phyloP scores from a whole-genome alignment of 352 stramenopile species.

The Pythium dissotocum region DNA sequence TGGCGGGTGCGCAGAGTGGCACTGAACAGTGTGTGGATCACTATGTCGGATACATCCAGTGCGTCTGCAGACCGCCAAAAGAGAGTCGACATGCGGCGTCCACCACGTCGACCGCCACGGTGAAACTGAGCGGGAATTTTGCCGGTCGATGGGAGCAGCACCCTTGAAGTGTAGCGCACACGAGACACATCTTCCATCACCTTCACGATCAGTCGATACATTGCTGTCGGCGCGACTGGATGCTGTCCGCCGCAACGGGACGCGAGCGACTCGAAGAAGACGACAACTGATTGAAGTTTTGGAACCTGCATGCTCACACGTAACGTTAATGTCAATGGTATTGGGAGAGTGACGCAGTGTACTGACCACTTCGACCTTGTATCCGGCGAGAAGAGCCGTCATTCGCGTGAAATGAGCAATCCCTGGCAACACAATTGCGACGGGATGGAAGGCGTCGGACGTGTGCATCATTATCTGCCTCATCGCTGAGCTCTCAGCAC shows the following conservation, averaged over 20 bases:
- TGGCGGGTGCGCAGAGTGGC: slow-evolving; percentile 20
- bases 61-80: slow-evolving; percentile 25
- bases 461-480: slow-evolving; percentile 7
- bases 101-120: not conserved
- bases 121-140: slow-evolving; percentile 6
- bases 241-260: not conserved
- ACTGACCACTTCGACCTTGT: slow-evolving; percentile 10
- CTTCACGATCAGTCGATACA: slow-evolving; percentile 13
- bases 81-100: slow-evolving; percentile 10
- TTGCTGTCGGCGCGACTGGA: not conserved
- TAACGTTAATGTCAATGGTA: not conserved
- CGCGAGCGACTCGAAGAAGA: slow-evolving; percentile 14
- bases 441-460: slow-evolving; percentile 7
- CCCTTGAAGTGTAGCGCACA: slow-evolving; percentile 11
- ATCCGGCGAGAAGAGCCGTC: slow-evolving; percentile 16
- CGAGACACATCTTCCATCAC: slow-evolving; percentile 13
- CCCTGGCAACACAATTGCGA: slow-evolving; percentile 13
- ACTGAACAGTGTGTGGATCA: slow-evolving; percentile 30
- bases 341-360: too few relatives aligned
- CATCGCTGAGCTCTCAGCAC: not conserved
- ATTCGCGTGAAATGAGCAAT: slow-evolving; percentile 11
- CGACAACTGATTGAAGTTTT: slow-evolving; percentile 6
- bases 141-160: slow-evolving; percentile 16
- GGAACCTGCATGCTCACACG: not conserved
- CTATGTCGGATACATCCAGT: slow-evolving; percentile 16